Base-by-base conservation (phyloP, 2,329 filamentous ascomycete genomes). In the Monilinia vaccinii-corymbosi region DNA sequence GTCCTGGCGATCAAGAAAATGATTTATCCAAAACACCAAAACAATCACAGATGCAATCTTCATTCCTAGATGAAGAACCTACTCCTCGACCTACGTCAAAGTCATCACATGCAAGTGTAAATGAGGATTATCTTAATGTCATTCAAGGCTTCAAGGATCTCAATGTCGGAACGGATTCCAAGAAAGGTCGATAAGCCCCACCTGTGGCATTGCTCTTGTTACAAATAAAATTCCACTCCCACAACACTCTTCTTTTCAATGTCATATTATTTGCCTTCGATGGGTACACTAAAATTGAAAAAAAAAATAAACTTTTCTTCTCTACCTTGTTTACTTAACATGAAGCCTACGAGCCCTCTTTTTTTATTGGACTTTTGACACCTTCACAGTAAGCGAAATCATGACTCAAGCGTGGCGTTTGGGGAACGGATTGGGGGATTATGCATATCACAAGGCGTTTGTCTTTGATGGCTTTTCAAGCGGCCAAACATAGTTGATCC, bases 21-120 rank as follows among this genome's bases (percentile, higher is more conserved):
- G 69, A 71, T 48, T 40, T 69, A 28, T 58, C 67, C 31, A 63
- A 69, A 48, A 72, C 70, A 18, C 70, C 70, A 7, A 69, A 64
- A 44, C 62, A 65, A 36, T 63, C 61, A n/a, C 46, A 60, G 36
- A 38, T 36, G 14, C 60, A 64, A 57, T 40, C 42, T 36, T 32
- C 45, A 59, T 47, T 48, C 11, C 13, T 58, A 40, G 56, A 58
- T 25, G 56, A 58, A 52, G 56, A 58, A 25, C 13, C 28, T 23
- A 58, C 56, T 23, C 56, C 56, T 23, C 56, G 56, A 6, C 50
- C 50, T 23, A 32, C 25, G 21, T 53, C 50, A 2, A 53, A 53
- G 11, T 53, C 50, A 21, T 53, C 50, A 42, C 38, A 16, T 2
- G 25, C 36, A 21, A 36, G 36, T 25, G 21, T 9, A 14, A 23